Evolutionary conservation across 1,284 basidiomycete species (phyloP).

Genomic region (Afroboletus lepidellus): DNA sequence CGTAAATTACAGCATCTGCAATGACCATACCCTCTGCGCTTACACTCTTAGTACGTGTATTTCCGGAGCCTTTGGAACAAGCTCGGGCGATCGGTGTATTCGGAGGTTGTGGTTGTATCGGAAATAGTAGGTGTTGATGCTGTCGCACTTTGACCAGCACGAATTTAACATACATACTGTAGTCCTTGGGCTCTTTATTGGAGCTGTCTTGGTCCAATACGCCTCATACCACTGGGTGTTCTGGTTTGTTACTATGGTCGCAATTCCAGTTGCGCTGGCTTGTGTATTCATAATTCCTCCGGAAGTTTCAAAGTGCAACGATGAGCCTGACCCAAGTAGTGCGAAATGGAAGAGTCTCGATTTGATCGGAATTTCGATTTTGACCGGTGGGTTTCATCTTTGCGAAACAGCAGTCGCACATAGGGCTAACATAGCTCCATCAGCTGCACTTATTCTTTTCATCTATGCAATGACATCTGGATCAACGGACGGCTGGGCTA

Average conservation of each 20-base stretch:
- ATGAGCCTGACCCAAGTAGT: neutral
- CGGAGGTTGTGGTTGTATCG: conserved; percentile 45
- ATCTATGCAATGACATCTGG: conserved; percentile 42
- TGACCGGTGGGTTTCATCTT: conserved; percentile 28
- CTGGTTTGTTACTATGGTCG: conserved; percentile 42
- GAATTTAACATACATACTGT: neutral
- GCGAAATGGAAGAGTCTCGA: conserved; percentile 32
- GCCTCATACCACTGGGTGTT: conserved; percentile 47
- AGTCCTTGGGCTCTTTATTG: conserved; percentile 39
- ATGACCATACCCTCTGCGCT: conserved; percentile 50
- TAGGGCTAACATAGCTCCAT: conserved; percentile 2
- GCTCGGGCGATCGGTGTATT: conserved; percentile 46
- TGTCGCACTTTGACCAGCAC: neutral
- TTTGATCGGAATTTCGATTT: conserved; percentile 29
- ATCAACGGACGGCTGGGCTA: conserved; percentile 38
- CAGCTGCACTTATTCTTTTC: conserved; percentile 39
- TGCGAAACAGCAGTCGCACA: neutral
- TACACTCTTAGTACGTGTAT: conserved; percentile 44
- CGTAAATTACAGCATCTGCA: conserved; percentile 34
- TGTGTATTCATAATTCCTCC: conserved; percentile 32
- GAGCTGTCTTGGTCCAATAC: conserved; percentile 37
- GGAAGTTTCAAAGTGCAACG: conserved; percentile 13
- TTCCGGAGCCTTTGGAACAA: conserved; percentile 45
- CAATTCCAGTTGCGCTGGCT: conserved; percentile 35
- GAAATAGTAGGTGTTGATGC: conserved; percentile 37